Evolutionary conservation across 2,329 filamentous ascomycete species (phyloP).

Genomic region (Neurospora sp.): DNA sequence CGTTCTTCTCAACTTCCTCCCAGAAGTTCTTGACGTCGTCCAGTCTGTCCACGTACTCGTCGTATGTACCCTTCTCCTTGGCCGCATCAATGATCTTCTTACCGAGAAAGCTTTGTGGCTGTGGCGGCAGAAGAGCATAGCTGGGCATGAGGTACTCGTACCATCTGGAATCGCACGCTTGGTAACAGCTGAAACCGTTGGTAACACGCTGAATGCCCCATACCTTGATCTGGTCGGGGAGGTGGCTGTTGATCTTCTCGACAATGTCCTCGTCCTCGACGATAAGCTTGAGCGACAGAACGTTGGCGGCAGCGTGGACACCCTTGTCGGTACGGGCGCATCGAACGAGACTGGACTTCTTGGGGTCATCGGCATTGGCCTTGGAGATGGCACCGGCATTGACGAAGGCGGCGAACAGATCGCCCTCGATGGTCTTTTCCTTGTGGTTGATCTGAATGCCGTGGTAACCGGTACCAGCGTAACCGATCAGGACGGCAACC

Average conservation of each 20-base stretch:
- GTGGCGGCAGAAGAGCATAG: slow-evolving; percentile 84
- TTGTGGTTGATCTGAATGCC: slow-evolving; percentile 83
- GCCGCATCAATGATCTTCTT: slow-evolving; percentile 73
- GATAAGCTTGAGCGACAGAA: slow-evolving; percentile 59
- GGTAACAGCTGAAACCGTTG: slow-evolving; percentile 89
- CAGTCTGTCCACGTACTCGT: slow-evolving; percentile 58
- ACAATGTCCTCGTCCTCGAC: slow-evolving; percentile 84
- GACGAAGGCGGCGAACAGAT: slow-evolving; percentile 87
- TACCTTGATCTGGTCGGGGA: slow-evolving; percentile 82
- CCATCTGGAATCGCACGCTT: slow-evolving; percentile 87
- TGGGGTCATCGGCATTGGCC: slow-evolving; percentile 91
- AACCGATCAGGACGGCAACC: slow-evolving; percentile 90
- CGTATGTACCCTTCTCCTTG: slow-evolving; percentile 60
- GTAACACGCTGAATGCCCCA: slow-evolving; percentile 90
- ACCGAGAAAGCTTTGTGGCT: slow-evolving; percentile 77
- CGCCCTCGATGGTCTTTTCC: slow-evolving; percentile 91
- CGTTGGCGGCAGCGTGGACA: slow-evolving; percentile 17
- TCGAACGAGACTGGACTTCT: slow-evolving; percentile 87
- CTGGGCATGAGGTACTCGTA: slow-evolving; percentile 97
- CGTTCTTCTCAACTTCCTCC: slow-evolving; percentile 68
- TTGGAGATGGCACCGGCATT: slow-evolving; percentile 89
- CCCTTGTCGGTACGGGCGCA: slow-evolving; percentile 97
- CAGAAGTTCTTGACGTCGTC: slow-evolving; percentile 75
- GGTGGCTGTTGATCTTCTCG: slow-evolving; percentile 76
- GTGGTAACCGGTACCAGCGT: slow-evolving; percentile 92